A percentile compares a stretch with the other conserved stretches of the same genome.
phyloP scores from a whole-genome alignment of 768 basidiomycete genomes.

The Podaxis sp. region DNA sequence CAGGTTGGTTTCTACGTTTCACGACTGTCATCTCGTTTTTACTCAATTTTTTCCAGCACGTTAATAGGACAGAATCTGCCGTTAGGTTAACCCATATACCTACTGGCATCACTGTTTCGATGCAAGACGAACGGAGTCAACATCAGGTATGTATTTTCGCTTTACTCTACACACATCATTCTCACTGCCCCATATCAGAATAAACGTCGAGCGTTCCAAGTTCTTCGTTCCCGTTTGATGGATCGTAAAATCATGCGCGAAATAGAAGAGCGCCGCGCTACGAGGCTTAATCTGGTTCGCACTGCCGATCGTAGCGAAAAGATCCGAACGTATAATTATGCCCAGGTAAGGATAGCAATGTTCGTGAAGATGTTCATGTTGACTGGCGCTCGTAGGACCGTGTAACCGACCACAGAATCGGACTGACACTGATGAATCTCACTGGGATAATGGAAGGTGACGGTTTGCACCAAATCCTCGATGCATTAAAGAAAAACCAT shows the following conservation, averaged over 20 bases:
- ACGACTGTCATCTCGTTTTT: neutral
- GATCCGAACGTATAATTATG: slow-evolving; percentile 93
- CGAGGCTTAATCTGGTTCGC: slow-evolving; percentile 71
- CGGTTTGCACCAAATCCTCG: slow-evolving; percentile 56
- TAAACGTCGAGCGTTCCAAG: slow-evolving; percentile 87
- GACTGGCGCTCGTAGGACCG: slow-evolving; percentile 57
- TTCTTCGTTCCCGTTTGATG: slow-evolving; percentile 83
- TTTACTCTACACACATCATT: neutral
- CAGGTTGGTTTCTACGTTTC: slow-evolving; percentile 52
- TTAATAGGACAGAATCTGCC: slow-evolving; percentile 98
- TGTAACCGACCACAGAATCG: slow-evolving; percentile 90
- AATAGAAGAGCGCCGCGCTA: slow-evolving; percentile 65
- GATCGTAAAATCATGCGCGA: slow-evolving; percentile 75
- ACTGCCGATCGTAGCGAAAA: slow-evolving; percentile 91
- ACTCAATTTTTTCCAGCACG: slow-evolving; percentile 58
- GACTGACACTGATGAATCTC: slow-evolving; percentile 70
- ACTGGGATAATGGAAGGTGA: slow-evolving; percentile 66
- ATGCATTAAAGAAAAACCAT: slow-evolving; percentile 55
- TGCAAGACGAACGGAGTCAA: slow-evolving; percentile 97
- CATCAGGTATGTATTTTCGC: slow-evolving; percentile 63
- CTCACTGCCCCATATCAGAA: slow-evolving; percentile 52
- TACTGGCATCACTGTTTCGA: slow-evolving; percentile 91
- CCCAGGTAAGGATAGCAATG: slow-evolving; percentile 54
- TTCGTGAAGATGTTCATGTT: neutral
- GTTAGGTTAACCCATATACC: slow-evolving; percentile 92